Evolutionary conservation across 441 rosid genomes (phyloP).

Genomic region (Jatropha podagrica): DNA sequence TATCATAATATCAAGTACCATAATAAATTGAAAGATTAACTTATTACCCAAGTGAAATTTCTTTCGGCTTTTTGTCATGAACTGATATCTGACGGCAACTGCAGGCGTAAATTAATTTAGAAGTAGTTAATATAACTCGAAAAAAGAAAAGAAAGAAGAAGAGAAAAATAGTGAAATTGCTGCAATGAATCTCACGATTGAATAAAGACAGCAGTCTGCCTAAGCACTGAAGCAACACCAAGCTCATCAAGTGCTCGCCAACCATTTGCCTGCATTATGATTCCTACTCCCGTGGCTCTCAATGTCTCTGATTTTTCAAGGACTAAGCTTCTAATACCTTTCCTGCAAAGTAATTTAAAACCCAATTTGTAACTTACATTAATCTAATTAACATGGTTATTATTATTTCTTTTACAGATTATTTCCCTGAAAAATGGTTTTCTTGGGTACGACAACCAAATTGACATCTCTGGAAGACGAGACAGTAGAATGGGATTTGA

Average conservation of each 20-base stretch:
- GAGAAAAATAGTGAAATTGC: background rate
- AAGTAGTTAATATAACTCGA: background rate
- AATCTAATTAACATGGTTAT: no score
- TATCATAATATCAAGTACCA: no score
- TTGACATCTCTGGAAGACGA: no score
- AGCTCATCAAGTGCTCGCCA: constrained; percentile 63
- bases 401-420: no score
- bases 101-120: background rate
- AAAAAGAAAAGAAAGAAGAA: background rate
- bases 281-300: constrained; percentile 46
- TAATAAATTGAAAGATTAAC: no score
- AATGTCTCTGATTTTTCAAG: constrained; percentile 43
- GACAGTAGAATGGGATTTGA: no score
- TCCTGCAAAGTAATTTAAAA: constrained; percentile 26
- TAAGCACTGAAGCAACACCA: constrained; percentile 44
- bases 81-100: constrained; percentile 9
- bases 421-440: no score
- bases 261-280: constrained; percentile 49
- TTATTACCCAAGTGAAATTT: constrained; percentile 1
- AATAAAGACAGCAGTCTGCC: constrained; percentile 32
- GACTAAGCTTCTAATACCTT: constrained; percentile 48
- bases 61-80: background rate
- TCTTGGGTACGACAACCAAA: no score
- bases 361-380: background rate
- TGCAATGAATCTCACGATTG: background rate